phyloP scores from a whole-genome alignment of 805 yeast species.

The Pichia pseudocactophila region DNA sequence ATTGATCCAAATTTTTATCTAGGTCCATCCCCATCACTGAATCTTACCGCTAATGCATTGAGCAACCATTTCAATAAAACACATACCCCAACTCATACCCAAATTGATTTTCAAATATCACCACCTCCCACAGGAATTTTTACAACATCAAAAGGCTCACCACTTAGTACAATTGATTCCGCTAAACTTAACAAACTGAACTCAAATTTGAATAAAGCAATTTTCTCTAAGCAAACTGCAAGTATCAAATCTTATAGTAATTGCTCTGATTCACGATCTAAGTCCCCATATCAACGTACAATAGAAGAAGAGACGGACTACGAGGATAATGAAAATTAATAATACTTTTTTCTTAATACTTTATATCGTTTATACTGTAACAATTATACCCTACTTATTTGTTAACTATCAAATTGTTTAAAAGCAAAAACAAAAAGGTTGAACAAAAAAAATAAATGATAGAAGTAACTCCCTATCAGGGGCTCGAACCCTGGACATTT shows the following conservation, averaged over 20 bases:
- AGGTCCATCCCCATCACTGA: neutral
- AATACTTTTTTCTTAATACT: too few species aligned
- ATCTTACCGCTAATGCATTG: neutral
- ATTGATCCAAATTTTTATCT: neutral
- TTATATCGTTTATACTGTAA: too few species aligned
- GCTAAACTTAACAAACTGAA: constrained; percentile 4
- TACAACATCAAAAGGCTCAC: neutral
- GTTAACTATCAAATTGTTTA: neutral
- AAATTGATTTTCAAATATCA: neutral
- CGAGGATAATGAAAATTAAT: too few species aligned
- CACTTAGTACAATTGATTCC: neutral
- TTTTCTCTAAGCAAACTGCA: neutral
- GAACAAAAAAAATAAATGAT: neutral
- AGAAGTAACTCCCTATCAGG: constrained; percentile 39
- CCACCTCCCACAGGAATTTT: constrained; percentile 8
- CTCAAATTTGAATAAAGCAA: neutral
- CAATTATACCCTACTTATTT: neutral
- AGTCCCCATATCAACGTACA: too few species aligned
- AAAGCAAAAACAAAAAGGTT: neutral
- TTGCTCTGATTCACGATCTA: too few species aligned
- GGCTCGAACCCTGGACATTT: constrained; percentile 58
- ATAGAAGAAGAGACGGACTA: too few species aligned
- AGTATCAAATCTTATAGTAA: neutral
- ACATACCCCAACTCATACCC: neutral
- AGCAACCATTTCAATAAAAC: neutral